Base-by-base conservation (phyloP, 164 flowering plant species). In the Amborella trichopoda region DNA sequence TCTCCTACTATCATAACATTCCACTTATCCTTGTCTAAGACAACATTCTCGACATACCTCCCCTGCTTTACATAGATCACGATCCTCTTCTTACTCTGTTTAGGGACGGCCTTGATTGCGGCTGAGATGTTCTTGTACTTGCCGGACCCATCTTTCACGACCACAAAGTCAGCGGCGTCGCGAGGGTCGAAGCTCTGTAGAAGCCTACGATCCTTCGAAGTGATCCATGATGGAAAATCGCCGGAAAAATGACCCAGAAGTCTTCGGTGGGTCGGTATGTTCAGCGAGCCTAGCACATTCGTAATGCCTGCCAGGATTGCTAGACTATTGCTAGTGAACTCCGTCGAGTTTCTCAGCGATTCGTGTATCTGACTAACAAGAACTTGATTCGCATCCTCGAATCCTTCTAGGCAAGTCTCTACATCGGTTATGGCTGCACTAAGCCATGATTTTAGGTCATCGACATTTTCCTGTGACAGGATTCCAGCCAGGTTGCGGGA, bases 61-160 rank as follows among this genome's bases (percentile, higher is more conserved):
- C 88, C 94, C 41, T 58, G 67, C 77, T 83, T 80, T 48, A 83
- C 76, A 21, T 77, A 76, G 22, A 83, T 79, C 18, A 83, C 72
- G 6, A 58, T 59, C 47, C 68, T 65, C 52, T 64, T 60, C 42
- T 60, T 52, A 66, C 74, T 72, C 44, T 70, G 70, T 5, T 67
- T 71, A 0, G 81, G 80, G 0, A 70, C 80, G 4, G 60, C 73
- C 18, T 62, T 56, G 1, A 83, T 68, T 0, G 87, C 87, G 0
- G 41, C 76, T 0, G 3, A 10, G 17, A 80, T 74, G 0, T 56
- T 77, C 58, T 53, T 75, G 48, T 60, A 77, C 37, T 74, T 74
- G 2, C 80, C 71, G 0, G 69, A 48, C 4, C 82, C 74, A 41
- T 79, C 87, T 49, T 65, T 50, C 0, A 82, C 84, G 51, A 83